Conservation (phyloP, 2,329 filamentous ascomycete species). For the Whalleya microplaca region DNA sequence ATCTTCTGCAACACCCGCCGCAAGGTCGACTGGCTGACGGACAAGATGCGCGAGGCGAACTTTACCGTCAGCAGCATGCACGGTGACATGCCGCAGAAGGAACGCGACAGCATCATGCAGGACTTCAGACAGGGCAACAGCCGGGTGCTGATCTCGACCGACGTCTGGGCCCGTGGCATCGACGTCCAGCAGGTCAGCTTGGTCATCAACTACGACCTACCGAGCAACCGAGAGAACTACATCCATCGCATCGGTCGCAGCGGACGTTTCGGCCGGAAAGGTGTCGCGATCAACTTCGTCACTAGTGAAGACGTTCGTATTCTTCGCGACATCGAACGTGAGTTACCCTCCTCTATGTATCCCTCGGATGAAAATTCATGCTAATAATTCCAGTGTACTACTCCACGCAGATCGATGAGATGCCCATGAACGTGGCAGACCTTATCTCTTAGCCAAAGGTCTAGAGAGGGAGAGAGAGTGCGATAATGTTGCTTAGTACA, state of each 20-base stretch:
- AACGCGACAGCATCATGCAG: conserved; percentile 98
- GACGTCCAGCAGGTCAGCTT: conserved; percentile 98
- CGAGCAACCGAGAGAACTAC: conserved; percentile 99
- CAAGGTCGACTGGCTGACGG: conserved; percentile 99
- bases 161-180: conserved; percentile 97
- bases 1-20: conserved; percentile 99
- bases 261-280: conserved; percentile 94
- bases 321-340: conserved; percentile 92
- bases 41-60: conserved; percentile 99
- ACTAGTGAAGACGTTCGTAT: conserved; percentile 98
- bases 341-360: conserved; percentile 40
- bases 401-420: conserved; percentile 96
- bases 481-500: background rate
- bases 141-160: conserved; percentile 93
- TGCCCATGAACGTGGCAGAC: conserved; percentile 91
- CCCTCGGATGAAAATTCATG: background rate
- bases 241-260: conserved; percentile 97
- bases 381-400: conserved; percentile 71
- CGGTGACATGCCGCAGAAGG: conserved; percentile 98
- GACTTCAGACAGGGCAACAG: conserved; percentile 97
- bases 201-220: conserved; percentile 98
- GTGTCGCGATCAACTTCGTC: conserved; percentile 99
- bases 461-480: background rate
- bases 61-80: conserved; percentile 99
- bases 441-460: conserved; percentile 51